Evolutionary conservation across 2,329 filamentous ascomycete genomes (phyloP), one percentile per base, ranked within the genome.

Genomic region (Pseudocercospora crystallina): DNA sequence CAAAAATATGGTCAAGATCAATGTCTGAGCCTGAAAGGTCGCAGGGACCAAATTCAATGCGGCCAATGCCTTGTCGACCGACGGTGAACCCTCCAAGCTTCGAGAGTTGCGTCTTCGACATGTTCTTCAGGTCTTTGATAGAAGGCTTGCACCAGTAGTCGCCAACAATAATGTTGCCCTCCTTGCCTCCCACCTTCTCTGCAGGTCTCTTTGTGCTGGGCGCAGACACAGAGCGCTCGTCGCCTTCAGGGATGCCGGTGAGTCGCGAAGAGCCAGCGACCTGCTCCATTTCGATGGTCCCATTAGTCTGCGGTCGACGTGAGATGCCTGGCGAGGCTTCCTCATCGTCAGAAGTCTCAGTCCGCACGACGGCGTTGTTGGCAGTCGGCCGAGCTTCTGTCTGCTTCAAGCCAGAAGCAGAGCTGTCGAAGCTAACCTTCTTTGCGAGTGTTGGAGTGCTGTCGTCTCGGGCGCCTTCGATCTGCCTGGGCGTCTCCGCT

Each of bases 371-470:
- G 47, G 82, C 79, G 46, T 71, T 61, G 26, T 69, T 69, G 10
- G 48, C 44, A 32, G 40, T 57, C 5, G 61, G 46, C 34, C 54
- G 51, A 10, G 58, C 57, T 33, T 76, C 77, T 51, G 72, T 71
- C 30, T 71, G 67, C 8, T 72, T 67, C 57, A 77, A 76, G 17
- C 77, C 52, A 30, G 60, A 46, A 12, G 60, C 62, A 30, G 80
- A 80, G 3, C 85, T 84, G 65, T 96, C 90, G 63, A 97, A 99
- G 73, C 90, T 96, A 45, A 99, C 94, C 46, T 87, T 85, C 76
- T 96, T 96, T 58, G 86, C 85, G n/a, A 57, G 32, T 14, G 41
- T 50, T 14, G 69, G 69, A 34, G 70, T 65, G 42, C 73, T 72
- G 30, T 71, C 69, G 41, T 65, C 60, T 43, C 50, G 51, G 44